Conservation (phyloP, 2,329 filamentous ascomycete genomes). For the Harringtonia lauricola region DNA sequence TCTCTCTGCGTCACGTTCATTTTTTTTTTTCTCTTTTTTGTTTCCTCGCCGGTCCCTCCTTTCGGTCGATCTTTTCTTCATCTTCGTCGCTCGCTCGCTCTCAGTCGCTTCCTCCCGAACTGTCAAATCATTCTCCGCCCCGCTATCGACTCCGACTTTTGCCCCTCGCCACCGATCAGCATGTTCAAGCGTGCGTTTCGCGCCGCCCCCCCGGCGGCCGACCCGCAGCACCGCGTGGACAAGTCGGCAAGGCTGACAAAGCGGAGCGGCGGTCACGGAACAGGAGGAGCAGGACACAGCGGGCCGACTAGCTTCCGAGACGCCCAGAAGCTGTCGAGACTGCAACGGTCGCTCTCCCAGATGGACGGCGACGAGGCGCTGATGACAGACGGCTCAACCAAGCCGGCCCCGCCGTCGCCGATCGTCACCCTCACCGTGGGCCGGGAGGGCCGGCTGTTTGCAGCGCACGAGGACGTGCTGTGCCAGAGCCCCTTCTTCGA, state of each 20-base stretch:
- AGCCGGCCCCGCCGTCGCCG: slow-evolving; percentile 41
- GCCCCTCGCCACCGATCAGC: slow-evolving; percentile 20
- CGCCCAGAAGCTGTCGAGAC: slow-evolving; percentile 68
- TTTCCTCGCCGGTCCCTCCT: slow-evolving; percentile 28
- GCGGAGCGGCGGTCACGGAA: slow-evolving; percentile 23
- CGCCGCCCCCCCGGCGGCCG: slow-evolving; percentile 21
- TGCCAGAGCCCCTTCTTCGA: slow-evolving; percentile 77
- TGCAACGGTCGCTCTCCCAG: slow-evolving; percentile 68
- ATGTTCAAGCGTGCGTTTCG: slow-evolving; percentile 94
- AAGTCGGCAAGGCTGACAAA: slow-evolving; percentile 81
- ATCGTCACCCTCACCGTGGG: slow-evolving; percentile 84
- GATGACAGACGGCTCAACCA: slow-evolving; percentile 18
- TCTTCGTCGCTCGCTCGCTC: slow-evolving; percentile 14
- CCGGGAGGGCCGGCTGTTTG: slow-evolving; percentile 77
- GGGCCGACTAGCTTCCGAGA: slow-evolving; percentile 43
- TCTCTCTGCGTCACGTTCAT: slow-evolving; percentile 13
- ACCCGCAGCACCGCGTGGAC: slow-evolving; percentile 54
- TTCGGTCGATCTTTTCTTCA: slow-evolving; percentile 5
- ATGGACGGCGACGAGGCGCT: slow-evolving; percentile 21
- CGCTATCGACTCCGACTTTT: neutral
- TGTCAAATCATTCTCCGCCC: neutral
- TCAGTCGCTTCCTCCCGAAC: slow-evolving; percentile 1
- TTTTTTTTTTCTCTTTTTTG: slow-evolving; percentile 16
- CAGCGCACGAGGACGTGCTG: slow-evolving; percentile 88
- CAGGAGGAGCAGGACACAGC: neutral